Evolutionary conservation across 2,329 filamentous ascomycete genomes (phyloP).

Genomic region (Aureobasidium sp.): DNA sequence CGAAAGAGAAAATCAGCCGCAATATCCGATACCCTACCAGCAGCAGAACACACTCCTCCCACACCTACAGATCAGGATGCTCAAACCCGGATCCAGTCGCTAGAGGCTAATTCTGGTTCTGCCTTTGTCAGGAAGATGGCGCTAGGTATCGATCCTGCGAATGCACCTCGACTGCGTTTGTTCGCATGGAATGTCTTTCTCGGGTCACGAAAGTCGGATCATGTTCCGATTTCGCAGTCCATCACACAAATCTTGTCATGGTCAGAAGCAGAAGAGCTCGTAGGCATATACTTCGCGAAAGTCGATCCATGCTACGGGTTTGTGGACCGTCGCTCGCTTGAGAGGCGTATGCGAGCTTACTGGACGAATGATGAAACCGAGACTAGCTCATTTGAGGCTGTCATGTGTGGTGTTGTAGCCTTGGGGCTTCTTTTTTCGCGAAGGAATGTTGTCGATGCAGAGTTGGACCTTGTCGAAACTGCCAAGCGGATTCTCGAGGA

Average conservation of each 20-base stretch:
- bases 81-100: conserved; percentile 30
- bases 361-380: conserved; percentile 28
- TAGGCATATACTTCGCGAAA: conserved; percentile 46
- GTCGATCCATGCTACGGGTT: conserved; percentile 50
- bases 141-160: conserved; percentile 46
- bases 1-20: conserved; percentile 25
- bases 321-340: conserved; percentile 31
- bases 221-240: conserved; percentile 23
- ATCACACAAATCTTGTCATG: conserved; percentile 44
- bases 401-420: conserved; percentile 51
- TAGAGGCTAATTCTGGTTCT: conserved; percentile 53
- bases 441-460: conserved; percentile 30
- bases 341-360: conserved; percentile 24
- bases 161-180: conserved; percentile 47
- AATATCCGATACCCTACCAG: conserved; percentile 13
- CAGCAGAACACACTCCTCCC: conserved; percentile 1
- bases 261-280: conserved; percentile 42
- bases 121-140: conserved; percentile 50
- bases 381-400: conserved; percentile 35
- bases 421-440: conserved; percentile 48
- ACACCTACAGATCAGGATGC: conserved; percentile 3
- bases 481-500: conserved; percentile 42
- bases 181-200: conserved; percentile 50
- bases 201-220: conserved; percentile 24
- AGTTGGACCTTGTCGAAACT: conserved; percentile 41